Evolutionary conservation across 1,139 yeast species (phyloP), one percentile per base, ranked within the genome.

Genomic region (Meyerozyma guilliermondii): DNA sequence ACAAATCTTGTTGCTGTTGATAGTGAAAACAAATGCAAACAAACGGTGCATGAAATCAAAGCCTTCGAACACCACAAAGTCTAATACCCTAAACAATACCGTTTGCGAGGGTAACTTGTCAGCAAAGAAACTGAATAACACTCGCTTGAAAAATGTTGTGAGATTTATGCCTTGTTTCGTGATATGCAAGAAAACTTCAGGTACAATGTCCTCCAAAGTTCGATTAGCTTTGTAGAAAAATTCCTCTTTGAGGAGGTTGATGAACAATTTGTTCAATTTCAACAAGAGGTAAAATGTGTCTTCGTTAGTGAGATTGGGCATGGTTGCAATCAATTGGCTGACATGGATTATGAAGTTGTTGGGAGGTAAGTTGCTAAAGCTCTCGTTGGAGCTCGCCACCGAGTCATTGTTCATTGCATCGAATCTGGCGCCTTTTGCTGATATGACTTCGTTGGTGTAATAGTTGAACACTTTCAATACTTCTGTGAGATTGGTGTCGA

Each of bases 61-160:
- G 5, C 78, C 78, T 52, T 71, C 74, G 43, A 72, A 61, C 10
- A 71, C 55, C 10, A 70, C 51, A 39, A 68, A 62, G 48, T 72
- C 78, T 33, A 71, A 52, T 2, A 67, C 45, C 38, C 49, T 51
- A 18, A 58, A 43, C 24, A 53, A 43, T 10, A 46, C 42, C 3
- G 39, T 41, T 2, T 40, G 39, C 16, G 47, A 49, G 3, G 43
- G 44, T 20, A 58, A 53, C 30, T 46, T 46, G 10, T 46, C 54
- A 14, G 49, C 50, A 35, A 66, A 62, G 31, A 65, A 58, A 16
- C 51, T 53, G 43, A 54, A 56, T 10, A 67, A 43, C 10, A 58
- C 42, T 18, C 50, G 49, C 49, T 62, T 60, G 46, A 61, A 59
- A 22, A 67, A 47, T 6, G 49, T 47, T 22, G 53, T 53, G 42